These are phyloP conservation scores for Tetracentron sinense DNA, from an alignment of 164 flowering plant species.

Conservation along the genomic window DNA sequence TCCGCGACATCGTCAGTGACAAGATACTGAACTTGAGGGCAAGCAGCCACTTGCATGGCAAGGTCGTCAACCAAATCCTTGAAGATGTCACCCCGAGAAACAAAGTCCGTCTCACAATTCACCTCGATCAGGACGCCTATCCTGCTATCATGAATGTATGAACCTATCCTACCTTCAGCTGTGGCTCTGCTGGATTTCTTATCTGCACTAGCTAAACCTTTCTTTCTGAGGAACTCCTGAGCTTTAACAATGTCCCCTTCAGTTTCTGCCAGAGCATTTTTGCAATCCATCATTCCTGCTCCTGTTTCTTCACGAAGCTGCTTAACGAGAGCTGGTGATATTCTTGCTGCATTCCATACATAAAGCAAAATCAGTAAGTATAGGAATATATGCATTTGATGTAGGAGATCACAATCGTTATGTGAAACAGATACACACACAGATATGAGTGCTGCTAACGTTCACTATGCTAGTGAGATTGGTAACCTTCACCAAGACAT, in stretches of 20 bases:
- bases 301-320: conserved; percentile 96
- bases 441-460: too few species aligned
- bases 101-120: conserved; percentile 98
- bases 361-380: conserved; percentile 2
- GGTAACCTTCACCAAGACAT: too few species aligned
- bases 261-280: conserved; percentile 81
- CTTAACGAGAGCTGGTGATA: conserved; percentile 92
- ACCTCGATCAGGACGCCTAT: conserved; percentile 94
- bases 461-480: too few species aligned
- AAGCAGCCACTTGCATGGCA: conserved; percentile 99
- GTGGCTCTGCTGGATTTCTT: conserved; percentile 90
- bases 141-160: conserved; percentile 89
- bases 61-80: conserved; percentile 92
- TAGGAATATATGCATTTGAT: not conserved
- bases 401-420: too few species aligned
- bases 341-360: conserved; percentile 36
- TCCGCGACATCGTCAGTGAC: conserved; percentile 71
- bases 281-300: conserved; percentile 99
- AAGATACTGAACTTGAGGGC: conserved; percentile 85
- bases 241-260: conserved; percentile 89
- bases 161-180: conserved; percentile 93
- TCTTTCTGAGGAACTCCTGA: conserved; percentile 88
- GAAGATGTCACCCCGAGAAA: conserved; percentile 94
- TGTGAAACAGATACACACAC: too few species aligned
- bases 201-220: conserved; percentile 97